Conservation (phyloP, 1,284 basidiomycete species). For the Rhodotorula sp. region DNA sequence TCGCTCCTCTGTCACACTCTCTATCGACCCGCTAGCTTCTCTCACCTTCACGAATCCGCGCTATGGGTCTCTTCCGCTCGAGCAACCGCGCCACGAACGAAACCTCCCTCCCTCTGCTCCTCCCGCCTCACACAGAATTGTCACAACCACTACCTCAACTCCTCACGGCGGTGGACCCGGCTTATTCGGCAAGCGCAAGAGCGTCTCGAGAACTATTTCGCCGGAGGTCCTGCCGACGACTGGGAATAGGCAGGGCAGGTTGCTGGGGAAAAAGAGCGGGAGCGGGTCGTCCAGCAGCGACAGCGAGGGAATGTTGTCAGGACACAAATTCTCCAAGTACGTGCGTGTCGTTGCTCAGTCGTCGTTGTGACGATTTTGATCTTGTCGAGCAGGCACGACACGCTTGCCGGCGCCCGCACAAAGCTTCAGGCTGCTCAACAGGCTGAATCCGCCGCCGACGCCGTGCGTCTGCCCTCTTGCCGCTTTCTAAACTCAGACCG, state of each 20-base stretch:
- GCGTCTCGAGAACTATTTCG: too few species aligned
- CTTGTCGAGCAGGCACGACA: neutral
- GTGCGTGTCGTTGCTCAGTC: neutral
- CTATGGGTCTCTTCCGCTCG: too few species aligned
- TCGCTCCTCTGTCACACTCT: too few species aligned
- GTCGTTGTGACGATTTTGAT: neutral
- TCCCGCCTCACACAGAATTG: neutral
- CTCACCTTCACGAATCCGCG: too few species aligned
- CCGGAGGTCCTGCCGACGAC: too few species aligned
- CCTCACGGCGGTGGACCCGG: neutral
- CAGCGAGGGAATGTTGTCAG: neutral
- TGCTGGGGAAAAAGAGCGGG: neutral
- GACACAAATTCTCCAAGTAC: neutral
- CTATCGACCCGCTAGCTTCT: too few species aligned
- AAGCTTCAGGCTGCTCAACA: neutral
- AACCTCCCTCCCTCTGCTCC: neutral
- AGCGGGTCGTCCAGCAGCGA: neutral
- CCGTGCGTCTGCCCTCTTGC: neutral
- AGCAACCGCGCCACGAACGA: too few species aligned
- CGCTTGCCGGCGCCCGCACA: neutral
- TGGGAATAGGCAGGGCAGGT: neutral
- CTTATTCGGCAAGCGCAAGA: too few species aligned
- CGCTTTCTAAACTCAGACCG: too few species aligned
- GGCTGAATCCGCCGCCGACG: neutral
- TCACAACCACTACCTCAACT: neutral